A percentile compares a stretch with the other conserved stretches of the same genome.
These are phyloP conservation scores for Lagenidium giganteum DNA, from an alignment of 352 stramenopile species.

Conservation along the genomic window DNA sequence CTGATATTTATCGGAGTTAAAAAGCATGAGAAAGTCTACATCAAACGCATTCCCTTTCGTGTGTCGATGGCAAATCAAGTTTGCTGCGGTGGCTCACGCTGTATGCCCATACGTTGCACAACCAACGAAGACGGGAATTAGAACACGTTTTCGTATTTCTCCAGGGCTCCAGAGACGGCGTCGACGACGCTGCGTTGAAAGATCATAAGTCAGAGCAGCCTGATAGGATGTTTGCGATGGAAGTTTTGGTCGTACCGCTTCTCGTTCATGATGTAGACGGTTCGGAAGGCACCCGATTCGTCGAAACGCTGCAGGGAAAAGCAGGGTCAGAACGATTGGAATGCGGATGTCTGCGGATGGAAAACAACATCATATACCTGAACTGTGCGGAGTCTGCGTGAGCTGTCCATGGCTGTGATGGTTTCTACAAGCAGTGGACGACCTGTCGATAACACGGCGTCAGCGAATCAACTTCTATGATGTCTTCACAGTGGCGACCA, in stretches of 20 bases:
- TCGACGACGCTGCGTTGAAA: conserved; percentile 56
- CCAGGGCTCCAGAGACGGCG: conserved; percentile 81
- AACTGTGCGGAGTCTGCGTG: conserved; percentile 74
- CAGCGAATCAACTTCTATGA: background rate
- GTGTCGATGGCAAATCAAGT: too few relatives aligned
- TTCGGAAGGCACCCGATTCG: conserved; percentile 79
- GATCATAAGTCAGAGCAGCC: background rate
- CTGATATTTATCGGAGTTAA: too few relatives aligned
- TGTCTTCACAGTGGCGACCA: background rate
- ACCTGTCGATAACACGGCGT: conserved; percentile 27
- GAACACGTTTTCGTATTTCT: conserved; percentile 85
- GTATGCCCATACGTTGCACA: too few relatives aligned
- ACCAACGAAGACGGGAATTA: conserved; percentile 12
- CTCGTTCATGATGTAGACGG: conserved; percentile 88
- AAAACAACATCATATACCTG: too few relatives aligned
- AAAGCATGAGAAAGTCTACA: too few relatives aligned
- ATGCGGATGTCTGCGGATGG: too few relatives aligned
- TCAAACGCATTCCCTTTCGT: too few relatives aligned
- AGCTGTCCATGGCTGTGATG: conserved; percentile 79
- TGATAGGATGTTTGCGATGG: background rate
- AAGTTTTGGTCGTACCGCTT: conserved; percentile 28
- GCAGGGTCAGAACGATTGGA: too few relatives aligned
- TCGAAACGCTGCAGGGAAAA: conserved; percentile 55
- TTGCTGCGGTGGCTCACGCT: too few relatives aligned
- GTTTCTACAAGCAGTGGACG: conserved; percentile 81